Evolutionary conservation across 2,329 filamentous ascomycete genomes (phyloP).

Genomic region (Aureobasidium lini): DNA sequence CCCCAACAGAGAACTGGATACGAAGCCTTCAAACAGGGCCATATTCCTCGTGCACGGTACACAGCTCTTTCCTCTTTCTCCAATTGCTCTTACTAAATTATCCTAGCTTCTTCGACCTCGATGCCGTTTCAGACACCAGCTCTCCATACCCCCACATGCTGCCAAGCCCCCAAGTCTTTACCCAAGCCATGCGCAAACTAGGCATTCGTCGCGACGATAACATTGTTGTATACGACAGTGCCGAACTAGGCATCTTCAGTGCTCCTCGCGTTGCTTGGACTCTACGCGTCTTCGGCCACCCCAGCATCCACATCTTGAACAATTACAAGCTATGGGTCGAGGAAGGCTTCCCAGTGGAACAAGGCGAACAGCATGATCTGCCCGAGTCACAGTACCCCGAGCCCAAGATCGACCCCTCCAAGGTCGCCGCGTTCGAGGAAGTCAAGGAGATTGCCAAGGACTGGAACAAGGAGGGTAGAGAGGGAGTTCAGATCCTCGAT

Average conservation of each 20-base stretch:
- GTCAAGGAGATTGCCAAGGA: conserved; percentile 70
- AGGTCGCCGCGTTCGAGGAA: conserved; percentile 74
- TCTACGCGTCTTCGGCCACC: conserved; percentile 79
- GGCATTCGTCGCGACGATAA: conserved; percentile 83
- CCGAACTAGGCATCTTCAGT: conserved; percentile 88
- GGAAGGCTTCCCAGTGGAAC: conserved; percentile 71
- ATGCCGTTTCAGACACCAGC: conserved; percentile 78
- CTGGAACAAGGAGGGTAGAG: conserved; percentile 71
- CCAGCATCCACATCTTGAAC: conserved; percentile 81
- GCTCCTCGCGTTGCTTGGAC: conserved; percentile 94
- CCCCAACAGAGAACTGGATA: conserved; percentile 64
- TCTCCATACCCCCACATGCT: conserved; percentile 97
- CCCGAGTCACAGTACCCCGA: conserved; percentile 35
- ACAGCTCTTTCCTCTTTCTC: no score
- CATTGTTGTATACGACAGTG: conserved; percentile 88
- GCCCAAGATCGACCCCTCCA: conserved; percentile 43
- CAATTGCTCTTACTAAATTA: not conserved
- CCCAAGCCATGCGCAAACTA: conserved; percentile 77
- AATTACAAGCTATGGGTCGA: conserved; percentile 95
- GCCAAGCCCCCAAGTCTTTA: conserved; percentile 71
- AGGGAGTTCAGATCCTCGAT: conserved; percentile 83
- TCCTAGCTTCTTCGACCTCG: conserved; percentile 77
- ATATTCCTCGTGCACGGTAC: conserved; percentile 71
- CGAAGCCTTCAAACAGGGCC: conserved; percentile 70
- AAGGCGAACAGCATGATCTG: conserved; percentile 55